Percentiles rank a stretch among this genome's conserved stretches.
These are phyloP conservation scores for Phytophthora sp. DNA, from an alignment of 352 stramenopile species.

Conservation along the genomic window DNA sequence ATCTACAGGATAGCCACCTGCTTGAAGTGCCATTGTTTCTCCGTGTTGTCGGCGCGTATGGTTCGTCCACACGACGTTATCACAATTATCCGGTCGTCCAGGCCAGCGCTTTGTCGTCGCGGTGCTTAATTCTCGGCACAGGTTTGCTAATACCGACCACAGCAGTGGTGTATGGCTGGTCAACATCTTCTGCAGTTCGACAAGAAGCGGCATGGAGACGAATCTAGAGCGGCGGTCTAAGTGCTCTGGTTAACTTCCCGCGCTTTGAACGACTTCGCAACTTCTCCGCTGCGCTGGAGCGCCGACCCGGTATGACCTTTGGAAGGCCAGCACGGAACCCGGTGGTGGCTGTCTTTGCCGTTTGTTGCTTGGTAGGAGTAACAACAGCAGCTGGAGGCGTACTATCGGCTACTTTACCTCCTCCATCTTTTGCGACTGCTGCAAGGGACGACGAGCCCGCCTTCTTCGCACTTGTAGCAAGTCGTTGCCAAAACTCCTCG, in stretches of 20 bases:
- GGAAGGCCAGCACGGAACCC: slow-evolving; percentile 15
- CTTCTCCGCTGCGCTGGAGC: slow-evolving; percentile 36
- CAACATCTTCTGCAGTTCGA: no score
- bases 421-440: background rate
- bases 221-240: background rate
- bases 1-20: slow-evolving; percentile 1
- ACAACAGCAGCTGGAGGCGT: background rate
- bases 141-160: background rate
- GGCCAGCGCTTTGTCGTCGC: background rate
- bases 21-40: background rate
- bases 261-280: slow-evolving; percentile 26
- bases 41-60: background rate
- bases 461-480: slow-evolving; percentile 16
- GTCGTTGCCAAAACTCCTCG: slow-evolving; percentile 58
- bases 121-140: background rate
- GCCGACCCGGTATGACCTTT: slow-evolving; percentile 14
- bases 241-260: background rate
- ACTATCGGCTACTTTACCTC: background rate
- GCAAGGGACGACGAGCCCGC: background rate
- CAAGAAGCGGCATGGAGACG: no score
- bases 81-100: background rate
- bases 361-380: background rate
- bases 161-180: no score
- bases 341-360: slow-evolving; percentile 2
- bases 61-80: background rate